Conservation (phyloP, 75 land plant genomes). For the Cunninghamia lanceolata region DNA sequence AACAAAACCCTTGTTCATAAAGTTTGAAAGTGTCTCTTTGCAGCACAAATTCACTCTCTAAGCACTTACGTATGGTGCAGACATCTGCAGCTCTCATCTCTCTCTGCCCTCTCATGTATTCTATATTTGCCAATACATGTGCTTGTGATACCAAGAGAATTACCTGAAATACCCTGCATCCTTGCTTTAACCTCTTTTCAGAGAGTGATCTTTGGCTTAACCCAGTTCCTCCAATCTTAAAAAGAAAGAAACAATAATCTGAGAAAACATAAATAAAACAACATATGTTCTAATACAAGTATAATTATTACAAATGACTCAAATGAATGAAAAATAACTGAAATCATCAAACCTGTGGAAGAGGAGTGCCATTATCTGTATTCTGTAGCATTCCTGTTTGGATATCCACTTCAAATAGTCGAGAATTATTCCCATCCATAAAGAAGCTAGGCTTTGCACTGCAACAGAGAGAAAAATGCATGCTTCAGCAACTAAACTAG, state of each 20-base stretch:
- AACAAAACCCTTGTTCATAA: neutral
- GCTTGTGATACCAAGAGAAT: neutral
- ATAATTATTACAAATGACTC: constrained; percentile 5
- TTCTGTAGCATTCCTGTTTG: constrained; percentile 92
- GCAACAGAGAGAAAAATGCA: constrained; percentile 5
- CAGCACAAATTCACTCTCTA: neutral
- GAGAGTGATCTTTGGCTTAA: constrained; percentile 18
- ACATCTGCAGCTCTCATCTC: neutral
- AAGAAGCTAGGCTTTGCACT: constrained; percentile 94
- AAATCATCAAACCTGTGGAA: constrained; percentile 62
- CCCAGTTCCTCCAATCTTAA: constrained; percentile 62
- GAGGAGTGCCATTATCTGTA: constrained; percentile 89
- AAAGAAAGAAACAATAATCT: constrained; percentile 1
- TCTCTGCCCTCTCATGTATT: neutral
- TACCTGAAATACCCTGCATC: constrained; percentile 89
- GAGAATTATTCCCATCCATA: constrained; percentile 87
- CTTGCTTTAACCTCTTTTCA: constrained; percentile 27
- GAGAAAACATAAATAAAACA: constrained; percentile 4
- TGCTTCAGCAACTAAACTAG: neutral
- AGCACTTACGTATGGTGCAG: neutral
- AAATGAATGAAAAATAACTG: neutral
- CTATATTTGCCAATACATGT: neutral
- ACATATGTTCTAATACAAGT: neutral
- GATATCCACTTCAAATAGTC: constrained; percentile 88
- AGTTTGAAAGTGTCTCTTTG: neutral